These are phyloP conservation scores for Amanita pallidorosea DNA, from an alignment of 768 basidiomycete species.

Conservation along the genomic window DNA sequence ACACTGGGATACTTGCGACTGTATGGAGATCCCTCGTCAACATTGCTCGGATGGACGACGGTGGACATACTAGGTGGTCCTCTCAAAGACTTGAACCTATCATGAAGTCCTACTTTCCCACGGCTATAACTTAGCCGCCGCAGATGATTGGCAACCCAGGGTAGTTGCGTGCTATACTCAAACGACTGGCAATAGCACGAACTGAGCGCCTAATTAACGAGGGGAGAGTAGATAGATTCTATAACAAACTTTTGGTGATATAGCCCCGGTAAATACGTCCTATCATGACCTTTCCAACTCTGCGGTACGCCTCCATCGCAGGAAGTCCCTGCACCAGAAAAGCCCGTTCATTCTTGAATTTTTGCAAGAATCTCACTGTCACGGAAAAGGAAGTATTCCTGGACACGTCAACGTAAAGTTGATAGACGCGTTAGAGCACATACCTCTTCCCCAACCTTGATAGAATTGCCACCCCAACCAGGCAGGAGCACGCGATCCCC, in stretches of 20 bases:
- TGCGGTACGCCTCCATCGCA: not conserved
- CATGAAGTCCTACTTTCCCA: too few relatives aligned
- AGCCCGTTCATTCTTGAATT: slow-evolving; percentile 66
- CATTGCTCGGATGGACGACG: too few relatives aligned
- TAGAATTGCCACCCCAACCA: slow-evolving; percentile 91
- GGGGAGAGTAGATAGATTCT: slow-evolving; percentile 1
- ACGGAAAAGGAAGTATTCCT: slow-evolving; percentile 96
- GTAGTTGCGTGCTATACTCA: too few relatives aligned
- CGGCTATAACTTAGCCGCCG: too few relatives aligned
- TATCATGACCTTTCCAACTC: not conserved
- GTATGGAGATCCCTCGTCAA: too few relatives aligned
- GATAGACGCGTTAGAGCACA: slow-evolving; percentile 18
- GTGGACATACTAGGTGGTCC: too few relatives aligned
- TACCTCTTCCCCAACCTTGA: slow-evolving; percentile 97
- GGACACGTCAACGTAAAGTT: slow-evolving; percentile 4
- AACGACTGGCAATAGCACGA: too few relatives aligned
- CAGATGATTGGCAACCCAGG: too few relatives aligned
- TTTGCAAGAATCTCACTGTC: slow-evolving; percentile 94
- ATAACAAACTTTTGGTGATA: slow-evolving; percentile 1
- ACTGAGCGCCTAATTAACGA: not conserved
- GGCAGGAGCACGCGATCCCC: slow-evolving; percentile 93
- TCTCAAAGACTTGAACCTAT: too few relatives aligned
- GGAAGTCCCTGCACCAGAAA: not conserved
- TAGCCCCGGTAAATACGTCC: too few relatives aligned
- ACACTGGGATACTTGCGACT: too few relatives aligned